Evolutionary conservation across 148 eudicot genomes (phyloP).

Genomic region (Salicornia ramosissima): DNA sequence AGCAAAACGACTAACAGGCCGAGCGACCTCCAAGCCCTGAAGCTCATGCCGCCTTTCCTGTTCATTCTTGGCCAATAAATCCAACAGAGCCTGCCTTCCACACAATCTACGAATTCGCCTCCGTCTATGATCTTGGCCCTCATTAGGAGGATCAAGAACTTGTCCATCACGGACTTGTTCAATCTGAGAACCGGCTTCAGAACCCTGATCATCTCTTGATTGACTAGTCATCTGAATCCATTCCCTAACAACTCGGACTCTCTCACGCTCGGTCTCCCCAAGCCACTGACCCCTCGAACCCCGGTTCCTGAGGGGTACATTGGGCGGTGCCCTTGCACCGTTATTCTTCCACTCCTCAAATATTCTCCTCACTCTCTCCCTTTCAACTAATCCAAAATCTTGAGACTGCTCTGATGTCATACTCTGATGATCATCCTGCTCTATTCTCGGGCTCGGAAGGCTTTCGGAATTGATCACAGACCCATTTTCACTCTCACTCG

Average conservation of each 20-base stretch:
- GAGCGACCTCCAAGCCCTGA: slow-evolving; percentile 41
- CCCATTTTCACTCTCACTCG: slow-evolving; percentile 40
- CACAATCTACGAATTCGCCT: slow-evolving; percentile 63
- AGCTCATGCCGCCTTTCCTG: slow-evolving; percentile 62
- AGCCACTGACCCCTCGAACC: slow-evolving; percentile 45
- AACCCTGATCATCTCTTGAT: slow-evolving; percentile 45
- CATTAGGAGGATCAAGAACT: slow-evolving; percentile 31
- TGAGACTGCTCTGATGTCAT: slow-evolving; percentile 52
- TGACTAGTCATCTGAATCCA: slow-evolving; percentile 54
- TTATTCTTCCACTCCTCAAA: slow-evolving; percentile 65
- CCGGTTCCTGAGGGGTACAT: slow-evolving; percentile 31
- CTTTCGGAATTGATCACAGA: slow-evolving; percentile 25
- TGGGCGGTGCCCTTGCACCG: slow-evolving; percentile 36
- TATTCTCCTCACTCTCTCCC: slow-evolving; percentile 61
- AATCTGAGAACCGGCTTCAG: slow-evolving; percentile 50
- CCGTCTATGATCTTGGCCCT: slow-evolving; percentile 30
- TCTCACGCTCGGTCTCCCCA: slow-evolving; percentile 49
- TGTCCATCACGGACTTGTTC: slow-evolving; percentile 49
- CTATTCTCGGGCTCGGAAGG: slow-evolving; percentile 29
- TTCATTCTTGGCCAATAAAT: slow-evolving; percentile 60
- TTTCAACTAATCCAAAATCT: slow-evolving; percentile 58
- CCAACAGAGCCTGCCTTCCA: slow-evolving; percentile 88
- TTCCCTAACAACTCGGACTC: slow-evolving; percentile 61
- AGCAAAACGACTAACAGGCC: slow-evolving; percentile 64
- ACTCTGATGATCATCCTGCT: slow-evolving; percentile 49